Evolutionary conservation across 352 stramenopile species (phyloP).

Genomic region (Phytophthora melonis): DNA sequence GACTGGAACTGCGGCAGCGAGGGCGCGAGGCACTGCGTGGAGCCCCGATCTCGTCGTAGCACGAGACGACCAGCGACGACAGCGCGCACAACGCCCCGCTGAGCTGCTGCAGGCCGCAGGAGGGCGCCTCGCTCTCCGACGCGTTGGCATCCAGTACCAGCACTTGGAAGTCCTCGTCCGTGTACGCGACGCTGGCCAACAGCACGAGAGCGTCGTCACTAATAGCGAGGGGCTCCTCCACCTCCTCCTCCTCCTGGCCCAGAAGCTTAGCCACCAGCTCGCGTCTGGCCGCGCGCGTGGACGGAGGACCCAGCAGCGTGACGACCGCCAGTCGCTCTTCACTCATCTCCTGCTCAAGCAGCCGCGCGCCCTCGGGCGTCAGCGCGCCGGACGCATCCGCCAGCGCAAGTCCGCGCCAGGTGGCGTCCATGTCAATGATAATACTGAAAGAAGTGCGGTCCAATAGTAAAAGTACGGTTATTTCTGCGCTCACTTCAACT

Average conservation of each 20-base stretch:
- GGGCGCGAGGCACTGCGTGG: slow-evolving; percentile 23
- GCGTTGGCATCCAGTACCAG: slow-evolving; percentile 58
- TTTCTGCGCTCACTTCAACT: slow-evolving; percentile 1
- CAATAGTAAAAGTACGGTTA: neutral
- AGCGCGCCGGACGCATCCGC: slow-evolving; percentile 48
- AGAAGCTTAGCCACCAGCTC: slow-evolving; percentile 48
- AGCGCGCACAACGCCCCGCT: slow-evolving; percentile 59
- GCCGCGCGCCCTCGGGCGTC: slow-evolving; percentile 35
- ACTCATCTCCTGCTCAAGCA: slow-evolving; percentile 55
- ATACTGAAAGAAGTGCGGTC: neutral
- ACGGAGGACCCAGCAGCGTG: slow-evolving; percentile 50
- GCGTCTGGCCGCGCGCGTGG: slow-evolving; percentile 33
- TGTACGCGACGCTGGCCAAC: slow-evolving; percentile 50
- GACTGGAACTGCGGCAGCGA: slow-evolving; percentile 53
- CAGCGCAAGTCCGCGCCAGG: slow-evolving; percentile 54
- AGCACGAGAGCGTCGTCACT: slow-evolving; percentile 41
- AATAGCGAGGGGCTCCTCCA: too few species aligned
- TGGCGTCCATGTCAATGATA: slow-evolving; percentile 47
- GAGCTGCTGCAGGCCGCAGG: slow-evolving; percentile 31
- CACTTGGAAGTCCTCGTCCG: slow-evolving; percentile 64
- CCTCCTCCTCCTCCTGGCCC: neutral
- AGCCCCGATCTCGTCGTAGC: slow-evolving; percentile 41
- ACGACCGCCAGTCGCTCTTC: slow-evolving; percentile 67
- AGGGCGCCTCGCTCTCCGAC: neutral
- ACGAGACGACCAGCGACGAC: slow-evolving; percentile 73